Conservation (phyloP, 768 basidiomycete species). For the Lentinula aciculospora region DNA sequence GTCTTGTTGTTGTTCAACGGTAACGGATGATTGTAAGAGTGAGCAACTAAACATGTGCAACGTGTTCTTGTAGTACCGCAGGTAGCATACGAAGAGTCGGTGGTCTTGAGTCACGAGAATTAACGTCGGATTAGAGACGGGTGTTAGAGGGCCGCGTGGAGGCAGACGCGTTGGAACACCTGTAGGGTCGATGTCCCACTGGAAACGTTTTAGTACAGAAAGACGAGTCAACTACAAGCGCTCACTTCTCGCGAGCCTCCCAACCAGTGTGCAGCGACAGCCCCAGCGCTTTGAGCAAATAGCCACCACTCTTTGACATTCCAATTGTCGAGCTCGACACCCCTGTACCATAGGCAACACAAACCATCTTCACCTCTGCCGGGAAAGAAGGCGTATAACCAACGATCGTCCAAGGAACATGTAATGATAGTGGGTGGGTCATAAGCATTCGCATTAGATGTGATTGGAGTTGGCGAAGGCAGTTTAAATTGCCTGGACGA, state of each 20-base stretch:
- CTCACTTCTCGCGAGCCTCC: conserved; percentile 54
- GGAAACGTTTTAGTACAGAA: neutral
- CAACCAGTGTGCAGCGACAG: conserved; percentile 62
- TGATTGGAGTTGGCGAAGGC: conserved; percentile 45
- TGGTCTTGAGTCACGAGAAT: conserved; percentile 63
- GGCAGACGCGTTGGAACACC: conserved; percentile 53
- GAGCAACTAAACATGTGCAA: conserved; percentile 46
- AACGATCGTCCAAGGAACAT: conserved; percentile 50
- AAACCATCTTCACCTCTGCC: conserved; percentile 49
- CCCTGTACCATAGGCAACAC: conserved; percentile 63
- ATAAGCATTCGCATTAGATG: conserved; percentile 41
- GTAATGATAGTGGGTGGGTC: conserved; percentile 60
- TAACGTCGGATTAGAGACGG: conserved; percentile 48
- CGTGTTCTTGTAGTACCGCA: conserved; percentile 37
- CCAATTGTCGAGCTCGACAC: conserved; percentile 58
- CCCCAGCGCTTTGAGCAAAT: conserved; percentile 44
- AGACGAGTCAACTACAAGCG: conserved; percentile 1
- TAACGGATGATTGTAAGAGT: conserved; percentile 31
- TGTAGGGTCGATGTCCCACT: conserved; percentile 50
- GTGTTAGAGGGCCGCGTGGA: conserved; percentile 49
- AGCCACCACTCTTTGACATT: conserved; percentile 50
- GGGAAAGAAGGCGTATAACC: conserved; percentile 75
- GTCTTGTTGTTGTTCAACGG: conserved; percentile 29
- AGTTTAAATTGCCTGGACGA: conserved; percentile 62
- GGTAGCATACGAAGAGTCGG: conserved; percentile 47